Evolutionary conservation across 805 yeast genomes (phyloP), one percentile per base, ranked within the genome.

Genomic region (Alloascoidea hylecoeti): DNA sequence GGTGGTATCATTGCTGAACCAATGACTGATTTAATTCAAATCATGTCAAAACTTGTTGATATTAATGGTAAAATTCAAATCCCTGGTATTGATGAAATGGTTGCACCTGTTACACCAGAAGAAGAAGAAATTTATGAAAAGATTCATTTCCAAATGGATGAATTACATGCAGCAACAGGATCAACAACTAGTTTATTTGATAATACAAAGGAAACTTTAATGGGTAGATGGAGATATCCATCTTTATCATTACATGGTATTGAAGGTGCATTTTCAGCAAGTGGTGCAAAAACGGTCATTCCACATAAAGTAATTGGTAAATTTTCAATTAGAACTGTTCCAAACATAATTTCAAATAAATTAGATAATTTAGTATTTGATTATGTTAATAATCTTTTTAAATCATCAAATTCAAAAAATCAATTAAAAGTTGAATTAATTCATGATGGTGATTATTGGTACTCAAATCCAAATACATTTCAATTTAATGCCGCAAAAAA

Each of bases 211-310:
- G 79, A 78, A 42, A 86, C 94, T 42, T 71, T 92, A 51, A 89
- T 86, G 81, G 96, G 88, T 61, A 78, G 98, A 72, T 92, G 99
- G 99, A 80, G 99, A 70, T 86, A 69, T 63, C 99, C 99, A 40
- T 85, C 97, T 4, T 68, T 92, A 51, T 88, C 97, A 2, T 60
- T 92, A 47, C 99, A 92, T 61, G 99, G 99, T 48, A 72, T 92
- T 40, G 98, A 92, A 63, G 98, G 98, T 46, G 99, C 97, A 4
- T 92, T 92, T 60, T 78, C 80, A 36, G 89, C 82, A 34, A 71
- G 81, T 35, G 99, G 99, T 46, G 99, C 97, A 41, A 92, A 92
- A 68, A 92, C 99, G 23, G 99, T 92, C 38, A 92, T 92, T 47
- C 99, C 99, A 27, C 83, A 96, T 36, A 80, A 78, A 56, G 97